Evolutionary conservation across 139 green algal genomes (phyloP), one percentile per base, ranked within the genome.

Genomic region (Auxenochlorella pyrenoidosa): DNA sequence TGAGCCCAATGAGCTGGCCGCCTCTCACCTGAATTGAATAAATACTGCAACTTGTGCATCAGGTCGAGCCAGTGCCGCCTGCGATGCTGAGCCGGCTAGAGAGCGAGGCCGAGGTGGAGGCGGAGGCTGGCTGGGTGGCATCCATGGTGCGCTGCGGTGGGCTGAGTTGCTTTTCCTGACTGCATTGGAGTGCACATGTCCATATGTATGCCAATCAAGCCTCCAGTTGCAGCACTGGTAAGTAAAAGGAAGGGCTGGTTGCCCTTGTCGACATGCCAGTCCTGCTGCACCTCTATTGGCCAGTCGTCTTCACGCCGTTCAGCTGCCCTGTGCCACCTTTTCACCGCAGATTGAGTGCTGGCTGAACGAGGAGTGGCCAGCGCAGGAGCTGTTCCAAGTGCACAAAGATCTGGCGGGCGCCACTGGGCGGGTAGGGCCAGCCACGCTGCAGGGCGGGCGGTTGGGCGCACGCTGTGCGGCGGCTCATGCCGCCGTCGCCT

Each of bases 361-460:
- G 92, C 80, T 92, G 19, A 83, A 94, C 70, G 92, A 94, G 44
- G 92, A 94, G 72, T 94, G 92, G 92, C 81, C 82, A 8, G 83
- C 89, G n/a, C 22, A 51, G 28, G 80, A 85, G 80, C 80, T 85
- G 1, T 38, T 92, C 36, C 43, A 87, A 6, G 78, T 93, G 26
- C 92, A 94, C 38, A 41, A 79, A 12, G 41, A 87, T 1, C 72
- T 94, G 0, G 91, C 90, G 1, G 32, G 65, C 19, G 89, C 92
- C 36, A 84, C 88, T 12, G 92, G 70, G 12, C 71, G 66, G 83
- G 79, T 63, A 32, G 41, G 75, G 0, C 10, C 54, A 63, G 54
- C 59, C 63, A 71, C 28, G 2, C 3, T 4, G 5, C 30, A 24
- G 63, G 63, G 24, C 32, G 3, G 32, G 30, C 47, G 10, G 6